phyloP scores from a whole-genome alignment of 495 filamentous ascomycete species.

The Penicillium longicatenatum region DNA sequence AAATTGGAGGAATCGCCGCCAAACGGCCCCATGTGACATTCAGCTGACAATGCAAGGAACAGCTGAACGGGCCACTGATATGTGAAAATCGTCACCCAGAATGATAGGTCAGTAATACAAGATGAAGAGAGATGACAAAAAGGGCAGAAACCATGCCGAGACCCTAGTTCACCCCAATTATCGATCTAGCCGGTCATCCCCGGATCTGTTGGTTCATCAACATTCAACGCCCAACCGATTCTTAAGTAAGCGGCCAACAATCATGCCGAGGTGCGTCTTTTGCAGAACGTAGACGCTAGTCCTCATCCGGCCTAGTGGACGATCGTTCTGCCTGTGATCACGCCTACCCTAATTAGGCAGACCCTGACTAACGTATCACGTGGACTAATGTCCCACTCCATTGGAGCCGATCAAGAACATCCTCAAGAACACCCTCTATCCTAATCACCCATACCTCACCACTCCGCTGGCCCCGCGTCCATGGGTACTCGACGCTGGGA shows the following conservation, averaged over 20 bases:
- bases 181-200: constrained; percentile 7
- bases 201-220: constrained; percentile 23
- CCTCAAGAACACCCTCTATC: not conserved
- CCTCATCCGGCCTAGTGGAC: constrained; percentile 19
- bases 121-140: constrained; percentile 1
- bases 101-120: constrained; percentile 12
- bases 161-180: not conserved
- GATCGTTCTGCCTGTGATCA: constrained; percentile 16
- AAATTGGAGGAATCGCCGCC: constrained; percentile 37
- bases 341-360: constrained; percentile 14
- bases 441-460: constrained; percentile 8
- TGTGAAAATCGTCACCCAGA: not conserved
- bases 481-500: constrained; percentile 48
- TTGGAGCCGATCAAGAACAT: constrained; percentile 12
- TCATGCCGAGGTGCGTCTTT: constrained; percentile 1
- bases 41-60: constrained; percentile 31
- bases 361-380: constrained; percentile 23
- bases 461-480: constrained; percentile 29
- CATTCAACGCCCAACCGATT: constrained; percentile 27
- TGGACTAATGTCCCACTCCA: constrained; percentile 14
- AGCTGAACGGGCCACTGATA: constrained; percentile 22
- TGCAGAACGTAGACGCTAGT: not conserved
- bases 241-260: constrained; percentile 21
- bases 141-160: not conserved
- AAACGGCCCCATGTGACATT: constrained; percentile 49